These are phyloP conservation scores for Leccinum truebloodii DNA, from an alignment of 768 basidiomycete genomes.

Conservation along the genomic window DNA sequence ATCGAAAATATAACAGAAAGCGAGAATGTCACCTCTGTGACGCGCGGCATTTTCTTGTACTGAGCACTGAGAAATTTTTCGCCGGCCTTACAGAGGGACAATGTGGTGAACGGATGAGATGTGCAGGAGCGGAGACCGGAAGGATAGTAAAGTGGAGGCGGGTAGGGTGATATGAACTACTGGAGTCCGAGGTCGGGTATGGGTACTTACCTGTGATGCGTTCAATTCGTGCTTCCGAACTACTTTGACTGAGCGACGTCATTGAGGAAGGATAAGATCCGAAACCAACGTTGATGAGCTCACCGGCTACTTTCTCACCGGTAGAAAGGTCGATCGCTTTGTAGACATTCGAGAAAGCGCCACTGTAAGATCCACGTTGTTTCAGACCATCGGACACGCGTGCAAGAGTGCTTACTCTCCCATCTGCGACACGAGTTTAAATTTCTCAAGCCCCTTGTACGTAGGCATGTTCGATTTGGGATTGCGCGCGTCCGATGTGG, in stretches of 20 bases:
- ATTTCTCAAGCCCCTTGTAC: conserved; percentile 84
- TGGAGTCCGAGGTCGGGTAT: conserved; percentile 20
- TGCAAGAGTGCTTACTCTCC: conserved; percentile 70
- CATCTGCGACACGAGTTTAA: conserved; percentile 80
- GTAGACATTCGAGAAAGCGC: conserved; percentile 99
- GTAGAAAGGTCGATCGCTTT: conserved; percentile 79
- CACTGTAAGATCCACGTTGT: conserved; percentile 46
- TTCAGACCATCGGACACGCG: conserved; percentile 7
- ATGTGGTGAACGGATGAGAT: conserved; percentile 19
- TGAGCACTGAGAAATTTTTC: conserved; percentile 91
- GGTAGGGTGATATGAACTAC: conserved; percentile 29
- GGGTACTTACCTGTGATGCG: conserved; percentile 78
- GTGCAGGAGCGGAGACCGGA: conserved; percentile 20
- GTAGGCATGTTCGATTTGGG: conserved; percentile 77
- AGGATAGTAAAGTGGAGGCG: conserved; percentile 17
- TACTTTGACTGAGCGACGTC: conserved; percentile 69
- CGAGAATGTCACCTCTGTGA: conserved; percentile 79
- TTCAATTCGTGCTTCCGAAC: conserved; percentile 93
- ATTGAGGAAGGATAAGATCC: conserved; percentile 7
- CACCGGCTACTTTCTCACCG: conserved; percentile 82
- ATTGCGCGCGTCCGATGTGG: conserved; percentile 75
- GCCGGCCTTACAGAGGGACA: conserved; percentile 62
- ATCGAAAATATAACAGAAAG: conserved; percentile 21
- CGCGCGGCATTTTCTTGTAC: conserved; percentile 97
- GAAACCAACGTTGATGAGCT: conserved; percentile 14